Base-by-base conservation (phyloP, 2,329 filamentous ascomycete species). In the Metarhizium album region DNA sequence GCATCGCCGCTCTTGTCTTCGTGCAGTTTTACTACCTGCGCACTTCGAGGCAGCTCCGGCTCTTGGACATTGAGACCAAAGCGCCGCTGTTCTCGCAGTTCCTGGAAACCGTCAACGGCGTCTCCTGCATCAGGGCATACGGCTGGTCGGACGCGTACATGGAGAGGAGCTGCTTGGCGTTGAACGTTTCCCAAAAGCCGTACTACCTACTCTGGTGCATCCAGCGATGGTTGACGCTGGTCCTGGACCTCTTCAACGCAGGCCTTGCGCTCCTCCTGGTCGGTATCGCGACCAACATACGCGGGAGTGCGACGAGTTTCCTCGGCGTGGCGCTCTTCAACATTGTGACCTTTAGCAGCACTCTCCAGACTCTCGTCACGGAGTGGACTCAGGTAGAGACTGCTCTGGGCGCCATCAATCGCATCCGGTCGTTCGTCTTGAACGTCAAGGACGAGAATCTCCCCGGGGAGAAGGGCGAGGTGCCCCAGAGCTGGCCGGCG, bases 161-260 rank as follows among this genome's bases (percentile, higher is more conserved):
- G 9, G 29, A 31, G 22, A 20, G 27, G 2, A 47, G 27, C 24
- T 13, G 18, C 4, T 11, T 9, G 14, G 29, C 24, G 8, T 8
- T 51, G n/a, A 51, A 51, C 24, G 24, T 24, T 4, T 51, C 49
- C 3, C 49, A 51, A 24, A 29, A 42, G 43, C 62, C 62, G 0
- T 61, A 54, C 5, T 65, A 78, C 51, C 60, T 75, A 5, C 64
- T 76, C 8, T 71, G 66, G 50, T 68, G 69, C n/a, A 70, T 77
- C n/a, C 75, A 78, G 53, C 64, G 70, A 24, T 78, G 74, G 73
- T 61, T 78, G 1, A 70, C 64, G 0, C 58, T 78, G 2, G 71
- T 74, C 1, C 57, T 79, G 9, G 73, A 77, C 52, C 57, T 78
- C 2, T 43, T 60, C 3, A 70, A 75, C 1, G 70, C 74, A 0